Percentiles rank a stretch among this genome's conserved stretches.
Conservation (phyloP, 768 basidiomycete species). For the Lactarius akahatsu region DNA sequence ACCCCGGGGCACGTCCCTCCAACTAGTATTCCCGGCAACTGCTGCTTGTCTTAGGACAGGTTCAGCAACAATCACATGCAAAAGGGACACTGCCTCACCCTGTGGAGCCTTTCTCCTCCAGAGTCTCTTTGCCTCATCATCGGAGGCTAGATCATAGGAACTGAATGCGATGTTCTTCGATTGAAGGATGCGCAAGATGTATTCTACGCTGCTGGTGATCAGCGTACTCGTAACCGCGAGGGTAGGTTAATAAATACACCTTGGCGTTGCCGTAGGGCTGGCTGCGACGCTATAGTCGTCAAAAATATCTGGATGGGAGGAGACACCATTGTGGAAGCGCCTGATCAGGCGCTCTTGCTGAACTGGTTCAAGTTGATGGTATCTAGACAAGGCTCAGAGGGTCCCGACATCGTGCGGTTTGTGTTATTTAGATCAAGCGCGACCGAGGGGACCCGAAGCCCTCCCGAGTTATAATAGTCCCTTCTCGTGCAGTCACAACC, state of each 20-base stretch:
- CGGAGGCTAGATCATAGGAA: slow-evolving; percentile 83
- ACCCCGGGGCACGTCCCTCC: slow-evolving; percentile 78
- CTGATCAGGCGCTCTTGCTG: not conserved
- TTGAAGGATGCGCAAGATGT: slow-evolving; percentile 77
- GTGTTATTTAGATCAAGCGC: not conserved
- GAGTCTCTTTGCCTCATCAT: slow-evolving; percentile 72
- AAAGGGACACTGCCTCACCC: slow-evolving; percentile 42
- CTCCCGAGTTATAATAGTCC: no score
- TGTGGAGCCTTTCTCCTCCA: slow-evolving; percentile 81
- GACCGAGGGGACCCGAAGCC: not conserved
- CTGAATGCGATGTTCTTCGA: slow-evolving; percentile 82
- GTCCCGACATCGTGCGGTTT: not conserved
- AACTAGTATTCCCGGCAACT: slow-evolving; percentile 79
- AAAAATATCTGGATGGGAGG: slow-evolving; percentile 82
- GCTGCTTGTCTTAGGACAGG: slow-evolving; percentile 65
- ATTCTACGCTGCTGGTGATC: slow-evolving; percentile 50
- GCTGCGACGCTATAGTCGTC: slow-evolving; percentile 86
- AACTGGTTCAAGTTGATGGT: not conserved
- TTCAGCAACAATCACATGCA: not conserved
- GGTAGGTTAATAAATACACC: slow-evolving; percentile 38
- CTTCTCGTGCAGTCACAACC: no score
- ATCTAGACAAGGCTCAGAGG: not conserved
- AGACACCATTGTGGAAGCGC: slow-evolving; percentile 53
- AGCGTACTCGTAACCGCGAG: not conserved
- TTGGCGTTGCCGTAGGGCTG: slow-evolving; percentile 75